Conservation (phyloP, 2,329 filamentous ascomycete genomes). For the Aspergillus sp. region DNA sequence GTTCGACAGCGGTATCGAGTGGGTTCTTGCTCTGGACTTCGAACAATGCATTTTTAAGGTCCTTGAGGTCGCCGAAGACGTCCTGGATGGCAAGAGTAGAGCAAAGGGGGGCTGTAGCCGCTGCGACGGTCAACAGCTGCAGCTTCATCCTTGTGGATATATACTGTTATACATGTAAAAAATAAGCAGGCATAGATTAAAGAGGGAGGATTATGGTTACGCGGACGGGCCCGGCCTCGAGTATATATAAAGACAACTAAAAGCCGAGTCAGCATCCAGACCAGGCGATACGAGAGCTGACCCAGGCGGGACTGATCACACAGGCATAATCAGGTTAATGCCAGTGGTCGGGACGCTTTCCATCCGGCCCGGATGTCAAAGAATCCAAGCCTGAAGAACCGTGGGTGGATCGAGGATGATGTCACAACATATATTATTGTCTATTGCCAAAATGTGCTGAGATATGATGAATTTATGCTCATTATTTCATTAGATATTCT, state of each 20-base stretch:
- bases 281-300: background rate
- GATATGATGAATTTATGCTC: background rate
- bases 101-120: slow-evolving; percentile 39
- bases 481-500: slow-evolving; percentile 8
- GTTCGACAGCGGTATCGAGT: slow-evolving; percentile 13
- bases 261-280: background rate
- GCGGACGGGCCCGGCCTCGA: background rate
- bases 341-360: background rate
- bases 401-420: slow-evolving; percentile 4
- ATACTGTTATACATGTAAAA: background rate
- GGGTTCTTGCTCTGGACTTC: background rate
- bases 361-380: background rate
- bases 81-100: slow-evolving; percentile 49
- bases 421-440: background rate
- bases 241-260: background rate
- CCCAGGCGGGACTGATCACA: background rate
- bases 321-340: background rate
- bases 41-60: background rate
- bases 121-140: background rate
- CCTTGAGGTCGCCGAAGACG: slow-evolving; percentile 22
- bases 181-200: background rate
- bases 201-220: background rate
- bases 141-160: slow-evolving; percentile 14
- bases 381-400: background rate
- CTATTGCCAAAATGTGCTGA: no score